phyloP scores from a whole-genome alignment of 2,329 filamentous ascomycete species.

The Pseudocercospora musae region DNA sequence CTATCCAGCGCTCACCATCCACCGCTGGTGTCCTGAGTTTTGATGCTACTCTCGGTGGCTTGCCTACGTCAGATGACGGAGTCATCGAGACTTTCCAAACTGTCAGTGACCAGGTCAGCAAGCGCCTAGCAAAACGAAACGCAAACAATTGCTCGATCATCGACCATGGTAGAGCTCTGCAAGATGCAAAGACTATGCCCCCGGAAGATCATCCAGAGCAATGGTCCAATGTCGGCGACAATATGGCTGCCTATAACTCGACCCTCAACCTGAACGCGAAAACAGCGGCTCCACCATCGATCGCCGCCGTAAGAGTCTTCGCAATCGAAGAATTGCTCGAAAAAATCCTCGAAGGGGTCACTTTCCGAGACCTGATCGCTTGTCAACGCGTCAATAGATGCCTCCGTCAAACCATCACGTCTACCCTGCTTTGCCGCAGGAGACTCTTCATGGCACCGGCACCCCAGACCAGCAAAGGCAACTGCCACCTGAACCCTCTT shows the following conservation, averaged over 20 bases:
- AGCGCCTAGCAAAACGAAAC: not conserved
- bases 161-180: not conserved
- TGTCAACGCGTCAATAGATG: slow-evolving; percentile 7
- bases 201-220: not conserved
- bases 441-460: slow-evolving; percentile 2
- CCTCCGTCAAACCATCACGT: not conserved
- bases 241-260: not conserved
- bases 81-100: not conserved
- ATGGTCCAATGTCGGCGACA: not conserved
- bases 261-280: not conserved
- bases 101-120: not conserved
- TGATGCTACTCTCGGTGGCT: not conserved
- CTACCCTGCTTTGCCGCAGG: not conserved
- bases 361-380: not conserved
- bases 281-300: not conserved
- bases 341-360: not conserved
- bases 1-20: not conserved
- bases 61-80: not conserved
- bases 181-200: not conserved
- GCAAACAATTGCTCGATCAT: not conserved
- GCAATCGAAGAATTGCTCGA: slow-evolving; percentile 3
- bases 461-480: not conserved
- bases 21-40: not conserved
- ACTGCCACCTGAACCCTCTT: slow-evolving; percentile 5
- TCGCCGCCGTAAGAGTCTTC: not conserved